Evolutionary conservation across 768 basidiomycete genomes (phyloP), one percentile per base, ranked within the genome.

Genomic region (Obba rivulosa): DNA sequence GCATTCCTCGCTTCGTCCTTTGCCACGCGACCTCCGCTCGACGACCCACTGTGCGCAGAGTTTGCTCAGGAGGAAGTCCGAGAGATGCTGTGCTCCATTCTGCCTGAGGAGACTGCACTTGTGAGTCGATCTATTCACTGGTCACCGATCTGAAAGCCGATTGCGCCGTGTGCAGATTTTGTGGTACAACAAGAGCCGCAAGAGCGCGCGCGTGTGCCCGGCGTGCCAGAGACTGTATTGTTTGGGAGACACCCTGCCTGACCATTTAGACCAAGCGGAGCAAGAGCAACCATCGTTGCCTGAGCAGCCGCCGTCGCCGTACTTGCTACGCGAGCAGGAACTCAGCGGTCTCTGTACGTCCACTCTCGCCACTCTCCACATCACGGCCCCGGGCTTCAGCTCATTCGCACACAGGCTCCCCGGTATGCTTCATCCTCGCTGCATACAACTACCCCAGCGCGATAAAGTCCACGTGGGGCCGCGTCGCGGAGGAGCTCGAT

Each of bases 151-250:
- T 31, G 28, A 31, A 20, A n/a, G n/a, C n/a, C 20, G 11, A 41
- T 0, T 3, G 14, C 18, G 38, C 18, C 8, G n/a, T n/a, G 28
- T 38, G 18, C 52, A 87, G 87, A 80, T 86, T 9, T 56, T 90
- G 11, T 91, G 87, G 87, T 90, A 91, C 59, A 92, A 92, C 70
- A 88, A 88, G 66, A 88, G 85, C 59, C 77, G 89, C 2, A 64
- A 74, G 4, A 75, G 71, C 9, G 77, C 81, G 46, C 80, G 89
- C 22, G 75, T 91, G 44, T 92, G 89, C 57, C 88, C 89, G 2
- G 77, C 85, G 0, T 92, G 89, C 59, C 78, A 81, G 61, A 69
- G 88, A 14, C 64, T 89, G 24, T 92, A 89, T 59, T 71, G 69
- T 4, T 65, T 90, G 0, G 86, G 86, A 1, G 88, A 92, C 43